phyloP scores from a whole-genome alignment of 2,329 filamentous ascomycete genomes.

The Lasiodiplodia theobromae region DNA sequence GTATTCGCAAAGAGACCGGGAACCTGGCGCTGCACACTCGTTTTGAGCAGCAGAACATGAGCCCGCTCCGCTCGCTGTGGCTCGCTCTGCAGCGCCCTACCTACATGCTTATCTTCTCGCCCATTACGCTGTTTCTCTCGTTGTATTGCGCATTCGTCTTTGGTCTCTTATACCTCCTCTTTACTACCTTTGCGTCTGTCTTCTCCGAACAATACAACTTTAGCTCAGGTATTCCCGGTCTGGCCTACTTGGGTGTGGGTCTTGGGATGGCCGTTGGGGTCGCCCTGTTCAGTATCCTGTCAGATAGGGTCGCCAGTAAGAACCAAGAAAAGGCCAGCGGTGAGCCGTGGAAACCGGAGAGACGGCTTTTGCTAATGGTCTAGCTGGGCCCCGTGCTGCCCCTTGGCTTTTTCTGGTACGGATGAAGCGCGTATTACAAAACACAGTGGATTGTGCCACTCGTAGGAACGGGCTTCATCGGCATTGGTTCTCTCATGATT shows the following conservation, averaged over 20 bases:
- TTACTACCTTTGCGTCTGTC: conserved; percentile 34
- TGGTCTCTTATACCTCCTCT: conserved; percentile 34
- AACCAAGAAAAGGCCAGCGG: conserved; percentile 1
- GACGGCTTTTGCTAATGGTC: conserved; percentile 31
- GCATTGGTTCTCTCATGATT: not conserved
- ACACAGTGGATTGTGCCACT: not conserved
- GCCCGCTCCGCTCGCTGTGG: not conserved
- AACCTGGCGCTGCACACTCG: conserved; percentile 56
- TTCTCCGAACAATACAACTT: conserved; percentile 25
- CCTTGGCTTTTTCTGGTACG: conserved; percentile 53
- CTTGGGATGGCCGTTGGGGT: conserved; percentile 37
- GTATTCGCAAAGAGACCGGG: conserved; percentile 63
- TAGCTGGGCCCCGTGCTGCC: conserved; percentile 40
- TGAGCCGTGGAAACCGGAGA: conserved; percentile 21
- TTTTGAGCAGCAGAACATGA: conserved; percentile 26
- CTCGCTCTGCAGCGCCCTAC: conserved; percentile 38
- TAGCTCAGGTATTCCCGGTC: not conserved
- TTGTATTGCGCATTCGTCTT: conserved; percentile 31
- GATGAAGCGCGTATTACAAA: not conserved
- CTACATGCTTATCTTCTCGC: conserved; percentile 37
- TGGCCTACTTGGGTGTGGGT: conserved; percentile 26
- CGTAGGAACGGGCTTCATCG: too few species aligned
- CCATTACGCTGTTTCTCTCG: conserved; percentile 34
- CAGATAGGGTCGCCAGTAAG: conserved; percentile 7
- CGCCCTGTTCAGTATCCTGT: not conserved